A percentile compares a stretch with the other conserved stretches of the same genome.
Evolutionary conservation across 2,329 filamentous ascomycete species (phyloP).

Genomic region (Pseudocercospora eumusae): DNA sequence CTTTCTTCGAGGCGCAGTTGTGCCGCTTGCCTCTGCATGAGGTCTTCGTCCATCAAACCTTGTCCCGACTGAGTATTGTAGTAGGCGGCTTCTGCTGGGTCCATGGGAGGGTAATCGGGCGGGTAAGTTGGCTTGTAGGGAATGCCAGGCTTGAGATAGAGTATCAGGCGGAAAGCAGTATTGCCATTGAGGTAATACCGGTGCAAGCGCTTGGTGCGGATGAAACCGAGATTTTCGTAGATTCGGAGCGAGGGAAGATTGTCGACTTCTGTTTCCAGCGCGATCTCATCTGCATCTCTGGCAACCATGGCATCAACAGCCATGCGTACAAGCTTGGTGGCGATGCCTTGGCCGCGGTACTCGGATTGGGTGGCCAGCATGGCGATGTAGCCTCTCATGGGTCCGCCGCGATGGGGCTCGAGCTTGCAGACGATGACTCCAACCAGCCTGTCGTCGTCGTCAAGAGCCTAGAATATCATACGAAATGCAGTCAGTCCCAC

Average conservation of each 20-base stretch:
- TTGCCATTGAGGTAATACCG: constrained; percentile 96
- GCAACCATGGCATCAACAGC: constrained; percentile 89
- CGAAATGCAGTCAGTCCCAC: constrained; percentile 34
- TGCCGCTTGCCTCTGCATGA: constrained; percentile 34
- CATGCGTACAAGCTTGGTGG: constrained; percentile 78
- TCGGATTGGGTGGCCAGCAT: constrained; percentile 90
- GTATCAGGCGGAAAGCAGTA: constrained; percentile 83
- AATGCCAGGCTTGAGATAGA: constrained; percentile 70
- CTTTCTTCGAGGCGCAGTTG: constrained; percentile 35
- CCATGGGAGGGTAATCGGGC: constrained; percentile 33
- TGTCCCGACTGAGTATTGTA: neutral
- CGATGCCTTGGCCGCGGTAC: constrained; percentile 82
- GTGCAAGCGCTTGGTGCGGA: constrained; percentile 88
- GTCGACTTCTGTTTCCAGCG: constrained; percentile 92
- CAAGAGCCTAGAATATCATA: constrained; percentile 54
- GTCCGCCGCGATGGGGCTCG: constrained; percentile 83
- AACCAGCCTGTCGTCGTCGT: constrained; percentile 65
- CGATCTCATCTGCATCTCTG: constrained; percentile 85
- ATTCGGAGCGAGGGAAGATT: constrained; percentile 87
- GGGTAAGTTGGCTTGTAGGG: constrained; percentile 44
- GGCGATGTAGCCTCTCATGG: constrained; percentile 90
- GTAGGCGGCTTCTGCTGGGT: constrained; percentile 19
- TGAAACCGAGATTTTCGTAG: constrained; percentile 89
- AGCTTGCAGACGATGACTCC: constrained; percentile 95
- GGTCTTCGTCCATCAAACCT: constrained; percentile 30